Conservation (phyloP, 305 asterid genomes). For the Fraxinus baroniana region DNA sequence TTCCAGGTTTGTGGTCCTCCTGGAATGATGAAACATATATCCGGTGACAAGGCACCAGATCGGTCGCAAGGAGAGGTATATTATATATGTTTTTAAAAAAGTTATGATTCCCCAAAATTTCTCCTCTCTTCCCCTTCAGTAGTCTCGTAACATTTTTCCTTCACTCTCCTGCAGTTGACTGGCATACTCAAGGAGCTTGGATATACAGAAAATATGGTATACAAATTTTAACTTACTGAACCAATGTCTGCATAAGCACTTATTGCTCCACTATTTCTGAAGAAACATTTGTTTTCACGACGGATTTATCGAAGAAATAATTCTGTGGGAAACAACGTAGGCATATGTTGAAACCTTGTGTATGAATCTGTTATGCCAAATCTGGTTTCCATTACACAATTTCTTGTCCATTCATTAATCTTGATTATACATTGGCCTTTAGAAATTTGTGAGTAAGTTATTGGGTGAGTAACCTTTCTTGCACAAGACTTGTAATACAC, state of each 20-base stretch:
- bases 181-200: slow-evolving; percentile 77
- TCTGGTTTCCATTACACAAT: neutral
- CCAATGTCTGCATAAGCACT: slow-evolving; percentile 16
- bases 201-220: slow-evolving; percentile 64
- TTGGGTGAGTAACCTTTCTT: neutral
- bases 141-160: neutral
- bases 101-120: neutral
- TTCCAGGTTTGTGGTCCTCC: slow-evolving; percentile 95
- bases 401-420: neutral
- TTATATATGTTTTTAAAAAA: neutral
- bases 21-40: slow-evolving; percentile 82
- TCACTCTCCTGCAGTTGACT: slow-evolving; percentile 41
- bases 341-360: neutral
- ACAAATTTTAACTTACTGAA: slow-evolving; percentile 45
- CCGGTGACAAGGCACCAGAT: slow-evolving; percentile 85
- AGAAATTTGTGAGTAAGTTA: neutral
- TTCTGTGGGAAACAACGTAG: neutral
- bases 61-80: slow-evolving; percentile 83
- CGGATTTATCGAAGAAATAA: neutral
- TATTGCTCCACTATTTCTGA: neutral
- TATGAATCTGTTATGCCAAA: neutral
- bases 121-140: neutral
- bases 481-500: neutral
- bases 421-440: neutral
- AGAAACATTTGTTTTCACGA: slow-evolving; percentile 20